Conservation (phyloP, 306 rosid genomes). For the Vigna radiata region DNA sequence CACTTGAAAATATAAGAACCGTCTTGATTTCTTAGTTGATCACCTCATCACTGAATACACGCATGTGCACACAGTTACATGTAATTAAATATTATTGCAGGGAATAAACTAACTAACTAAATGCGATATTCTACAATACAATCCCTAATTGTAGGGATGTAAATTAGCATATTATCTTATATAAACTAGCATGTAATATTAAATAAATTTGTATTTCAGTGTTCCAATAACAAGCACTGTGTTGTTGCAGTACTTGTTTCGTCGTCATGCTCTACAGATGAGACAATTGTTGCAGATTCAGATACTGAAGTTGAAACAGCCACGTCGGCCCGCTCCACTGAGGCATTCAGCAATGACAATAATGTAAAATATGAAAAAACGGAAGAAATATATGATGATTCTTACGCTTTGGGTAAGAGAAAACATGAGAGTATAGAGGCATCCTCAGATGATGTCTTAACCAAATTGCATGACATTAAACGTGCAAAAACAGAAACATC, state of each 20-base stretch:
- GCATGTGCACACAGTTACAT: background rate
- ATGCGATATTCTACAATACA: background rate
- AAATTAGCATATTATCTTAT: constrained; percentile 1
- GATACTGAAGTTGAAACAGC: constrained; percentile 80
- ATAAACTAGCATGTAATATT: constrained; percentile 13
- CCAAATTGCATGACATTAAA: constrained; percentile 42
- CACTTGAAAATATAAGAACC: background rate
- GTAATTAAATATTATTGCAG: constrained; percentile 5
- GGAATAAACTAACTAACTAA: constrained; percentile 33
- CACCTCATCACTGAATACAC: constrained; percentile 8
- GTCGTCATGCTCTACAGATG: constrained; percentile 91
- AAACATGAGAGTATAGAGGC: constrained; percentile 37
- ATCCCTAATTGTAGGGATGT: constrained; percentile 12
- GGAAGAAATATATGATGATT: constrained; percentile 40
- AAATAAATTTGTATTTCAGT: constrained; percentile 14
- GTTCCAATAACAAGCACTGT: constrained; percentile 33
- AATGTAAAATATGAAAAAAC: constrained; percentile 40
- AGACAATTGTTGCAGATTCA: constrained; percentile 88
- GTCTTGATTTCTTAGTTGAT: constrained; percentile 17
- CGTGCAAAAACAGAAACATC: constrained; percentile 41
- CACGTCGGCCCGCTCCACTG: constrained; percentile 54
- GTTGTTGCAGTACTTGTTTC: constrained; percentile 76
- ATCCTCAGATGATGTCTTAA: constrained; percentile 43
- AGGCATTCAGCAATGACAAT: constrained; percentile 40
- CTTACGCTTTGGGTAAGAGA: constrained; percentile 30